Evolutionary conservation across 371 early-diverging fungal genomes (phyloP), one percentile per base, ranked within the genome.

Genomic region (Mucor velutinosus): DNA sequence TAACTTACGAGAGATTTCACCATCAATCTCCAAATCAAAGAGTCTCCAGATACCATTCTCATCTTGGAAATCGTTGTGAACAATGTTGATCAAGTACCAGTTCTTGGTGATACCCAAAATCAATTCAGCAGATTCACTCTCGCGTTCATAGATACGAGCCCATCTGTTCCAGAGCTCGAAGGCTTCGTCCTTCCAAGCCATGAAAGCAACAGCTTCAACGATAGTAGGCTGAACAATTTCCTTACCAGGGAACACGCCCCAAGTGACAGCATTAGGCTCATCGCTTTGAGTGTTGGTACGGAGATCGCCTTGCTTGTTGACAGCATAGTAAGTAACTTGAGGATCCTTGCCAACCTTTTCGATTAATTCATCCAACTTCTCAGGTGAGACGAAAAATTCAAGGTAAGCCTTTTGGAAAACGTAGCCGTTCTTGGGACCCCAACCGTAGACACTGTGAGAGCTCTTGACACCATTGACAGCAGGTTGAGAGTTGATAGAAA

Each of bases 201-300:
- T 85, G 77, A 99, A 99, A 64, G 93, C 92, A 61, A 87, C 88
- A 2, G 91, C 83, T 73, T 99, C 99, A 23, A 97, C 97, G 70
- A 99, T 89, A 19, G 99, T 99, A 10, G 98, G 98, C 76, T 99
- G 99, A 39, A 97, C 84, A 69, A 99, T 94, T 78, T 99, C 98
- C 79, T 96, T 96, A 63, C 97, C 97, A 11, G 97, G 97, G 89
- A 99, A 98, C 1, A 97, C 97, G 64, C 99, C 99, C 99, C 99
- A 99, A 14, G 99, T 97, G 25, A 99, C 96, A 12, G 99, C 99
- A 69, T 96, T 99, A 21, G 97, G 95, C 7, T 89, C 89, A 71
- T 94, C 95, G 56, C 77, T 84, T 55, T 88, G 82, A 55, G 91
- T 92, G 81, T 97, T 97, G 41, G 96, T 95, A 55, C 81, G 79